These are phyloP conservation scores for Chalciporus pseudorubinellus DNA, from an alignment of 768 basidiomycete genomes.

Conservation along the genomic window DNA sequence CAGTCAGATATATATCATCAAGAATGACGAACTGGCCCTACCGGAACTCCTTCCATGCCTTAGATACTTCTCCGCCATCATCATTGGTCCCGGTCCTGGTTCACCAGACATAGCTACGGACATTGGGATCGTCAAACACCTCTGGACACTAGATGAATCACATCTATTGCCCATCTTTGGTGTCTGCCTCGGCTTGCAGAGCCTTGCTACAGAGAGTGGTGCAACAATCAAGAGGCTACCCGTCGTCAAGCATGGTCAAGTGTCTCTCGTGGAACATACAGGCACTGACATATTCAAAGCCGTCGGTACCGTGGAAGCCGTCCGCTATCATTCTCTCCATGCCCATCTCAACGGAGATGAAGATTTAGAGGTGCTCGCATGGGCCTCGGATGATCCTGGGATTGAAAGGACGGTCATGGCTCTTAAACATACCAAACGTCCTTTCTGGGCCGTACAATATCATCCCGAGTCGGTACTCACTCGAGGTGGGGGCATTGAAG, in stretches of 20 bases:
- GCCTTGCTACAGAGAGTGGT: slow-evolving; percentile 63
- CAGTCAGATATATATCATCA: slow-evolving; percentile 65
- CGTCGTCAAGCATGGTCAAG: slow-evolving; percentile 78
- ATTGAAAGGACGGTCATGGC: slow-evolving; percentile 77
- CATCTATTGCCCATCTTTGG: slow-evolving; percentile 71
- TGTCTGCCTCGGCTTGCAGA: slow-evolving; percentile 82
- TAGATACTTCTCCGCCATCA: slow-evolving; percentile 59
- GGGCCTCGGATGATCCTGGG: slow-evolving; percentile 65
- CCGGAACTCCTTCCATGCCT: slow-evolving; percentile 53
- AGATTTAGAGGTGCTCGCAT: slow-evolving; percentile 65
- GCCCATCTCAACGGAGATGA: slow-evolving; percentile 46
- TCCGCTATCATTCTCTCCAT: slow-evolving; percentile 81
- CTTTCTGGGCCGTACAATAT: slow-evolving; percentile 89
- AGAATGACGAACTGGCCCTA: slow-evolving; percentile 61
- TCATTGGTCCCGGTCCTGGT: slow-evolving; percentile 81
- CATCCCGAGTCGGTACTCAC: slow-evolving; percentile 86
- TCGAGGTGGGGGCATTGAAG: slow-evolving; percentile 60
- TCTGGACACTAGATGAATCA: slow-evolving; percentile 61
- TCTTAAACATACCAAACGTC: slow-evolving; percentile 55
- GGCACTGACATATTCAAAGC: slow-evolving; percentile 61
- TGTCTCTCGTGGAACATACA: slow-evolving; percentile 60
- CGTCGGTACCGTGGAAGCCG: slow-evolving; percentile 53
- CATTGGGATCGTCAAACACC: slow-evolving; percentile 63
- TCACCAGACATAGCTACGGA: slow-evolving; percentile 63
- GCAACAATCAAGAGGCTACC: slow-evolving; percentile 56